Evolutionary conservation across 768 basidiomycete genomes (phyloP).

Genomic region (Suillus clintonianus): DNA sequence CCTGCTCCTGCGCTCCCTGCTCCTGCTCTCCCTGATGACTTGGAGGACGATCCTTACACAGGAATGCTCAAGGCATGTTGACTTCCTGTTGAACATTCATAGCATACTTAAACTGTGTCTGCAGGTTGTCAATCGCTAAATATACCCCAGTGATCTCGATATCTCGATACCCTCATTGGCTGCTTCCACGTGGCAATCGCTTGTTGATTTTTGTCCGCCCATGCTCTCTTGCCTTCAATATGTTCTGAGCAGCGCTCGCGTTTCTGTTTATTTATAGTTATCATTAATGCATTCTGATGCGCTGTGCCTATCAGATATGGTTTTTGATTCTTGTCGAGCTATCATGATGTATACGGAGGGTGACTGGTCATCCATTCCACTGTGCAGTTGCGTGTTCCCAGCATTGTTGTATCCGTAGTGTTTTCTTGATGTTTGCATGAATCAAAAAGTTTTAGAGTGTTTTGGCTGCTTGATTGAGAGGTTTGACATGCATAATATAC

Average conservation of each 20-base stretch:
- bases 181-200: not conserved
- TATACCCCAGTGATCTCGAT: not conserved
- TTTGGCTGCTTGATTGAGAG: not conserved
- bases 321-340: slow-evolving; percentile 1
- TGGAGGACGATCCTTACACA: slow-evolving; percentile 5
- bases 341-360: not conserved
- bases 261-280: slow-evolving; percentile 3
- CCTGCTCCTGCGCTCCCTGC: no score
- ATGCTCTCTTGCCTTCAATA: slow-evolving; percentile 11
- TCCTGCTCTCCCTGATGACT: no score
- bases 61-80: slow-evolving; percentile 12
- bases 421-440: slow-evolving; percentile 3
- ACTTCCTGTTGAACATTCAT: not conserved
- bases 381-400: not conserved
- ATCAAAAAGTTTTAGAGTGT: not conserved
- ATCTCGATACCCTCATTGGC: slow-evolving; percentile 1
- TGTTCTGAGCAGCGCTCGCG: slow-evolving; percentile 15
- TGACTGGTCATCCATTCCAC: slow-evolving; percentile 2
- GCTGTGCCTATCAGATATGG: slow-evolving; percentile 20
- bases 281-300: slow-evolving; percentile 8
- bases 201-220: not conserved
- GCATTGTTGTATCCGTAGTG: slow-evolving; percentile 15
- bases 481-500: not conserved
- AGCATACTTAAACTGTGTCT: not conserved
- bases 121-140: slow-evolving; percentile 3